These are phyloP conservation scores for Cryphonectria naterciae DNA, from an alignment of 2,329 filamentous ascomycete genomes.

Conservation along the genomic window DNA sequence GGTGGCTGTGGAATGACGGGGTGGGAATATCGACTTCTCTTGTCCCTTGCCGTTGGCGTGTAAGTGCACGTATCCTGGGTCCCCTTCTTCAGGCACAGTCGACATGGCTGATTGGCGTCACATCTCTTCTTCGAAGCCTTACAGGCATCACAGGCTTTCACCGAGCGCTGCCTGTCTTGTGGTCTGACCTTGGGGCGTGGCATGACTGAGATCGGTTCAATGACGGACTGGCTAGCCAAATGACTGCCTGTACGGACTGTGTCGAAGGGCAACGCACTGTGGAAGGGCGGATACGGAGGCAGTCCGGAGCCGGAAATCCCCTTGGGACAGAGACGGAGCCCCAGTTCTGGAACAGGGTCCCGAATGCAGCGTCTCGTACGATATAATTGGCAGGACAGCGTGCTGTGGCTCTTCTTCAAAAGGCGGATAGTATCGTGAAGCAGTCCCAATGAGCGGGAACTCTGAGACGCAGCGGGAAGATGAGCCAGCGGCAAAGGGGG, in stretches of 20 bases:
- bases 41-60: constrained; percentile 21
- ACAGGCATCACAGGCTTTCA: constrained; percentile 23
- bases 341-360: background rate
- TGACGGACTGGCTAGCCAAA: background rate
- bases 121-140: constrained; percentile 28
- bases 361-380: background rate
- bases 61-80: constrained; percentile 21
- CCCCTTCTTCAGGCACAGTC: constrained; percentile 21
- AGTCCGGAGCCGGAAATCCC: background rate
- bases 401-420: background rate
- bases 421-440: background rate
- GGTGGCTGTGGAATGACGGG: constrained; percentile 5
- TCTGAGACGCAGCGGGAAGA: background rate
- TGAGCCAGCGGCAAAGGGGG: background rate
- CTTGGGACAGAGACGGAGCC: background rate
- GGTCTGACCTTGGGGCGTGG: constrained; percentile 25
- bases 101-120: constrained; percentile 21
- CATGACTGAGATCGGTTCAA: constrained; percentile 10
- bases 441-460: background rate
- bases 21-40: constrained; percentile 3
- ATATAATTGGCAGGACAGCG: background rate
- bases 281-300: constrained; percentile 17
- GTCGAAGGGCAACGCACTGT: background rate
- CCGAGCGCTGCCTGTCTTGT: constrained; percentile 26
- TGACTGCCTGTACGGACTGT: background rate